These are phyloP conservation scores for Niveomyces coronatus DNA, from an alignment of 2,329 filamentous ascomycete species.

Conservation along the genomic window DNA sequence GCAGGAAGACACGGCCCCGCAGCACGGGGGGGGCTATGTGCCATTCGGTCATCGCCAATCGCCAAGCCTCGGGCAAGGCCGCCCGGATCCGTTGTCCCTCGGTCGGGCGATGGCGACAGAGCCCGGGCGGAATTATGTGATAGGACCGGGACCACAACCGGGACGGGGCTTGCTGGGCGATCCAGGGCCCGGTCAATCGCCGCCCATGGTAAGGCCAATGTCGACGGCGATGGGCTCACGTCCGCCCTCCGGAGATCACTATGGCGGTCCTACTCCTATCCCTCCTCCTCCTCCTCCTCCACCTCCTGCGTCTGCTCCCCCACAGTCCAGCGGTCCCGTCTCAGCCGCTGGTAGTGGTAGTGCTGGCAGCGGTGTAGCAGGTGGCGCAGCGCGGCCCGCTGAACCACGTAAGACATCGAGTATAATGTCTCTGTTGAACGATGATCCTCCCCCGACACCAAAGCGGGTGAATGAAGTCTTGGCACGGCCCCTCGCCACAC, in stretches of 20 bases:
- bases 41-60: constrained; percentile 30
- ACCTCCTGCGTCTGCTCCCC: constrained; percentile 22
- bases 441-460: constrained; percentile 41
- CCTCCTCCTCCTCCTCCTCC: no score
- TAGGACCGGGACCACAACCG: constrained; percentile 24
- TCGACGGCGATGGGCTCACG: constrained; percentile 22
- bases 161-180: constrained; percentile 31
- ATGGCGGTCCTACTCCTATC: no score
- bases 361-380: no score
- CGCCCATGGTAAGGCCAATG: constrained; percentile 28
- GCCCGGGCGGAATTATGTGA: constrained; percentile 29
- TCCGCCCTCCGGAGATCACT: constrained; percentile 17
- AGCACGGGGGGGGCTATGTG: constrained; percentile 33
- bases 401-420: constrained; percentile 51
- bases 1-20: constrained; percentile 37
- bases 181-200: constrained; percentile 25
- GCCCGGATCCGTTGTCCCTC: constrained; percentile 31
- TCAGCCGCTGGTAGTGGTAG: constrained; percentile 22
- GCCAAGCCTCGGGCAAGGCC: constrained; percentile 27
- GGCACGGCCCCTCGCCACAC: constrained; percentile 36
- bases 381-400: constrained; percentile 30
- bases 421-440: constrained; percentile 53
- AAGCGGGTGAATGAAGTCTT: constrained; percentile 42
- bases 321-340: constrained; percentile 16
- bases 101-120: constrained; percentile 32